Evolutionary conservation across 371 early-diverging fungal species (phyloP).

Genomic region (Encephalitozoon cuniculi): DNA sequence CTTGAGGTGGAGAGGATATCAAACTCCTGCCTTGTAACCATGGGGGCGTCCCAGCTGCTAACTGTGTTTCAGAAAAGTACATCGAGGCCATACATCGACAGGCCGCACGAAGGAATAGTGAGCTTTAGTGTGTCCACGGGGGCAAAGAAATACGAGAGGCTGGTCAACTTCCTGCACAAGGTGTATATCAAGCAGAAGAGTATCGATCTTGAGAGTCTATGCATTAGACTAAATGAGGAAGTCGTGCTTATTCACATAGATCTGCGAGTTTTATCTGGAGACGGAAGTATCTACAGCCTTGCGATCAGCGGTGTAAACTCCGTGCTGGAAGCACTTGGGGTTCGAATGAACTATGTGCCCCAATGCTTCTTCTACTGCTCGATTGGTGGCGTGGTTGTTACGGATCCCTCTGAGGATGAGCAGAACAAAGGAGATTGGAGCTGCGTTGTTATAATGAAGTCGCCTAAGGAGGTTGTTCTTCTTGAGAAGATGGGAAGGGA

Average conservation of each 20-base stretch:
- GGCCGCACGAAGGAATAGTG: slow-evolving; percentile 22
- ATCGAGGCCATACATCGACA: slow-evolving; percentile 18
- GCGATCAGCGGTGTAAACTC: background rate
- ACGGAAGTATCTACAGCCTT: slow-evolving; percentile 12
- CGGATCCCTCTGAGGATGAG: slow-evolving; percentile 25
- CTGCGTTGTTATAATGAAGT: slow-evolving; percentile 1
- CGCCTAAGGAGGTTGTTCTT: slow-evolving; percentile 14
- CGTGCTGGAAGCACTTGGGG: background rate
- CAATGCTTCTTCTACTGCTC: slow-evolving; percentile 19
- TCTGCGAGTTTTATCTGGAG: background rate
- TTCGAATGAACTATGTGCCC: slow-evolving; percentile 23
- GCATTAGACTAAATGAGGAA: slow-evolving; percentile 2
- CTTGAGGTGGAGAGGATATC: background rate
- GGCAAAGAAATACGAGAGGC: slow-evolving; percentile 6
- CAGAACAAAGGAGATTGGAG: slow-evolving; percentile 6
- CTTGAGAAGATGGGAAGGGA: slow-evolving; percentile 21
- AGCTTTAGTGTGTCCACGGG: background rate
- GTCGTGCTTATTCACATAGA: slow-evolving; percentile 8
- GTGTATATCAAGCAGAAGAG: slow-evolving; percentile 23
- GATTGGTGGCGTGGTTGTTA: background rate
- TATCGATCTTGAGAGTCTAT: slow-evolving; percentile 25
- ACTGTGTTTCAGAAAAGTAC: background rate
- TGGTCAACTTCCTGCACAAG: slow-evolving; percentile 9
- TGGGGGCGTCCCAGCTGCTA: background rate
- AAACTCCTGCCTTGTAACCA: background rate